Conservation (phyloP, 108 stramenopile species). For the Nannochloropsis salina region DNA sequence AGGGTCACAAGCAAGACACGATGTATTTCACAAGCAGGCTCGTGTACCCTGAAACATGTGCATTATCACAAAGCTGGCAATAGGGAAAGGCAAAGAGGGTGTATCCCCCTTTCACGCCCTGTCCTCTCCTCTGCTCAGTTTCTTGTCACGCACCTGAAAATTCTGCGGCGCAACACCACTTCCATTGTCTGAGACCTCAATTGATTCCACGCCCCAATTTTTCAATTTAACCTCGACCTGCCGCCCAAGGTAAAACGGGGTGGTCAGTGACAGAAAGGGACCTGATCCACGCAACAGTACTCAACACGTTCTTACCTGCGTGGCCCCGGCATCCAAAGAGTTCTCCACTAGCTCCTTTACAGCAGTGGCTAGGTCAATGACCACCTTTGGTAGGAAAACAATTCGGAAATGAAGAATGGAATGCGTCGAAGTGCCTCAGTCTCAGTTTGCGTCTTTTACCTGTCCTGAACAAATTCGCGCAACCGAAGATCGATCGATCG, state of each 20-base stretch:
- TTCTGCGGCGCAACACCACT: slow-evolving; percentile 37
- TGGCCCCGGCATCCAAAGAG: slow-evolving; percentile 46
- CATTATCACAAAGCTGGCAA: no score
- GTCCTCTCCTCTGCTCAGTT: not conserved
- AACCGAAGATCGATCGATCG: slow-evolving; percentile 41
- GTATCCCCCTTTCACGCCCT: not conserved
- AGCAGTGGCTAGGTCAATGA: slow-evolving; percentile 52
- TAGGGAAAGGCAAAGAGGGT: no score
- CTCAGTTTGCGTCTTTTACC: not conserved
- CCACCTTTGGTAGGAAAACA: slow-evolving; percentile 39
- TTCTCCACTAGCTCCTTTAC: slow-evolving; percentile 65
- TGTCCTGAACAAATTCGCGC: slow-evolving; percentile 45
- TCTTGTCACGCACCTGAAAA: not conserved
- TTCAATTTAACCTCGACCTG: slow-evolving; percentile 50
- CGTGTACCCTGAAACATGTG: no score
- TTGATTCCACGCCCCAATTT: slow-evolving; percentile 46
- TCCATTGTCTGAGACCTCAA: slow-evolving; percentile 60
- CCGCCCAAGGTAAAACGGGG: no score
- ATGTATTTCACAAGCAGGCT: no score
- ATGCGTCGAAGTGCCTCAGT: not conserved
- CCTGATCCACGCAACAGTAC: no score
- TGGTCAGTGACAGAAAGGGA: no score
- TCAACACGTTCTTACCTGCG: not conserved
- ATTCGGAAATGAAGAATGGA: not conserved
- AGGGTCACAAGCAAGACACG: no score